Evolutionary conservation across 2,329 filamentous ascomycete species (phyloP), one percentile per base, ranked within the genome.

Genomic region (Penicillium glabrum): DNA sequence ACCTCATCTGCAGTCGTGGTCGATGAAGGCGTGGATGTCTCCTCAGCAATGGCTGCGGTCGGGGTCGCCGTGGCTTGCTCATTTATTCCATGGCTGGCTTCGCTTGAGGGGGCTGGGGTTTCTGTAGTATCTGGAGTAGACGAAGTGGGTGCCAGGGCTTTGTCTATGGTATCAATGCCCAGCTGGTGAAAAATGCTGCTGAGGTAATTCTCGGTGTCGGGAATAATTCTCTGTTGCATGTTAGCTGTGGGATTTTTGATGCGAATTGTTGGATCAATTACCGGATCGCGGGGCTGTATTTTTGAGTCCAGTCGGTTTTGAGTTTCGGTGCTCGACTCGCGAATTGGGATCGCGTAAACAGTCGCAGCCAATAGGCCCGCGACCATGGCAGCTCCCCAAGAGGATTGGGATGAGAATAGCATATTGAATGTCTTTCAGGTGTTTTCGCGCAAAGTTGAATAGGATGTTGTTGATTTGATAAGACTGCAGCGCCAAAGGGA

Each of bases 191-290:
- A 45, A 21, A 69, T 11, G 2, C 53, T 16, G 37, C 46, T 7
- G 1, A 70, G 27, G 26, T 69, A 60, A 4, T 60, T 13, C 7
- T 59, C 26, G 10, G 57, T 62, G 24, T 61, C 54, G 16, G 68
- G 66, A 35, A 69, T 65, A 8, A 67, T 47, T 54, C 67, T 60
- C 67, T 70, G 33, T 35, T 1, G 0, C 19, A 0, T 24, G 19
- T 65, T 54, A 64, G 56, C 13, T 1, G 11, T 2, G 4, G 26
- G 5, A 16, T 5, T 23, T 10, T 10, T 48, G 53, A 49, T 23
- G 5, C 21, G 5, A 16, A 46, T 16, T 23, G 10, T 10, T 11
- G 39, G 21, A 3, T 21, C 3, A 19, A 59, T 33, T 47, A 67
- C 64, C 23, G 63, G 64, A 21, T 63, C 61, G 21, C 63, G 63